Conservation (phyloP, 2,329 filamentous ascomycete genomes). For the Phialophora tarda region DNA sequence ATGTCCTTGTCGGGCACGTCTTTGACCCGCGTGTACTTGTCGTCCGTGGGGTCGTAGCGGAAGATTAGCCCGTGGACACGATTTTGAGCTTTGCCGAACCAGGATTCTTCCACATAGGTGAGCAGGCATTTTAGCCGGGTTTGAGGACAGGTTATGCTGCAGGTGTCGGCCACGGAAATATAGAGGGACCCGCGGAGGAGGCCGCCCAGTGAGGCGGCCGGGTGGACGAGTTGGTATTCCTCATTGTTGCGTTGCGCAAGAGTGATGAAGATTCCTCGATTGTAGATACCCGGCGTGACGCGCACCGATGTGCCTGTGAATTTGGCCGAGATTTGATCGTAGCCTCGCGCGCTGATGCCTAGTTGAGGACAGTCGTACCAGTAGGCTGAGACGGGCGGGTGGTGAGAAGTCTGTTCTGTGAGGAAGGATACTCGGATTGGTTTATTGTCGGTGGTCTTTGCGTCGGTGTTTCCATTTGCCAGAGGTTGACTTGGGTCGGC, state of each 20-base stretch:
- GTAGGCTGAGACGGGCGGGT: conserved; percentile 96
- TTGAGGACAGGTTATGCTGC: conserved; percentile 86
- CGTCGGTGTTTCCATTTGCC: conserved; percentile 37
- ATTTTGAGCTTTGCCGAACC: conserved; percentile 90
- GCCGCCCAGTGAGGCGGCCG: conserved; percentile 88
- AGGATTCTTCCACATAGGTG: conserved; percentile 92
- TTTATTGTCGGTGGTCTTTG: conserved; percentile 41
- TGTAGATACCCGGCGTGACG: conserved; percentile 89
- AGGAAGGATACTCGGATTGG: conserved; percentile 86
- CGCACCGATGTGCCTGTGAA: conserved; percentile 96
- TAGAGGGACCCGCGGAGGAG: conserved; percentile 84
- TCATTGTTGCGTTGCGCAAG: conserved; percentile 80
- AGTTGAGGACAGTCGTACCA: conserved; percentile 91
- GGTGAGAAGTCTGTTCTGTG: conserved; percentile 97
- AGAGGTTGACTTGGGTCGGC: conserved; percentile 43
- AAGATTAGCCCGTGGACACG: conserved; percentile 90
- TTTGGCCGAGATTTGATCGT: conserved; percentile 95
- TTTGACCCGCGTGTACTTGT: conserved; percentile 77
- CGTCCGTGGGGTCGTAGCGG: conserved; percentile 84
- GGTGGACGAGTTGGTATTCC: conserved; percentile 93
- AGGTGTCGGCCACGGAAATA: conserved; percentile 87
- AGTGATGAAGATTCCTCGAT: conserved; percentile 93
- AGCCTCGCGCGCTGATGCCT: conserved; percentile 84
- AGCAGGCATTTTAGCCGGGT: conserved; percentile 90
- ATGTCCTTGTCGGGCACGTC: conserved; percentile 87